These are phyloP conservation scores for Cynara cardunculus DNA, from an alignment of 129 eudicot species.

Conservation along the genomic window DNA sequence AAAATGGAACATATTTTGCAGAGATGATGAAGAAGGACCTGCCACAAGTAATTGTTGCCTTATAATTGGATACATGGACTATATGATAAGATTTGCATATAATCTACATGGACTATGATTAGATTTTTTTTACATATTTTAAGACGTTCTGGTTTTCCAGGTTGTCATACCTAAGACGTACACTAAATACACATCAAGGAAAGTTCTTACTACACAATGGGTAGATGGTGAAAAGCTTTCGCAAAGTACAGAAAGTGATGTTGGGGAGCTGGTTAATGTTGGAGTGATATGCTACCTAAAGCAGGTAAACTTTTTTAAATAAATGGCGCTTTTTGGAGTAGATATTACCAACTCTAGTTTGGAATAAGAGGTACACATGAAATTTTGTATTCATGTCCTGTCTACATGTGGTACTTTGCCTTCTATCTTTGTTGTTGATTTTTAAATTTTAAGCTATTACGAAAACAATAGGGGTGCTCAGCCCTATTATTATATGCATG, in stretches of 20 bases:
- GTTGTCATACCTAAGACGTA: slow-evolving; percentile 93
- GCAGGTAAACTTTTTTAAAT: slow-evolving; percentile 57
- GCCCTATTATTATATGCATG: background rate
- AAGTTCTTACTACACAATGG: slow-evolving; percentile 97
- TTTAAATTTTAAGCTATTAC: background rate
- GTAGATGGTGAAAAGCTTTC: slow-evolving; percentile 98
- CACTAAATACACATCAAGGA: slow-evolving; percentile 80
- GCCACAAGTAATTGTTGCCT: slow-evolving; percentile 63
- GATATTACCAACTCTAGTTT: background rate
- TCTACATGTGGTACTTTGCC: background rate
- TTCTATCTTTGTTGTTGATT: background rate
- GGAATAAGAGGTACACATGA: background rate
- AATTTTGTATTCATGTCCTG: background rate
- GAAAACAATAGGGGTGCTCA: background rate
- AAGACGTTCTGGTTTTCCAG: slow-evolving; percentile 39
- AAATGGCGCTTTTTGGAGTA: background rate
- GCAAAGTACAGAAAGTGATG: slow-evolving; percentile 98
- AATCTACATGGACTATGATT: background rate
- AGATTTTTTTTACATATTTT: slow-evolving; percentile 1
- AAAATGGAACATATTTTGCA: slow-evolving; percentile 92
- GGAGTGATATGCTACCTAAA: slow-evolving; percentile 99
- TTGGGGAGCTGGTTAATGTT: slow-evolving; percentile 97
- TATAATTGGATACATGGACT: background rate
- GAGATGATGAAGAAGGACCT: slow-evolving; percentile 99
- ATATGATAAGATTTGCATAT: background rate